phyloP scores from a whole-genome alignment of 1,284 basidiomycete genomes.

The Sutorius eximius region DNA sequence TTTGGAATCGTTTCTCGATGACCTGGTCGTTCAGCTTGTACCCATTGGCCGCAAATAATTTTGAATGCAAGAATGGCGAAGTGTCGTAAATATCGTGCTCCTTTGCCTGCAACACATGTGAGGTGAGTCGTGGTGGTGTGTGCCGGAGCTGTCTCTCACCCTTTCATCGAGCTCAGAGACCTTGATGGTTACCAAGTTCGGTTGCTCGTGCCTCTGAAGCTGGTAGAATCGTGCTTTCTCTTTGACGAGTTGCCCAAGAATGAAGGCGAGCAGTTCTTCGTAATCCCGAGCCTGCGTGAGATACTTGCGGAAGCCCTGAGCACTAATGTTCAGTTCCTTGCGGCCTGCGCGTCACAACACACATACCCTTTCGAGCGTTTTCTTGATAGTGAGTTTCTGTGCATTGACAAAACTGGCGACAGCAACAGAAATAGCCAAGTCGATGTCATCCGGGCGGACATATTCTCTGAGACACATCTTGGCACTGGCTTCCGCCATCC shows the following conservation, averaged over 20 bases:
- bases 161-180: slow-evolving; percentile 79
- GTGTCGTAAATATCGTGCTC: slow-evolving; percentile 95
- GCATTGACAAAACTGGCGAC: slow-evolving; percentile 94
- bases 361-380: slow-evolving; percentile 90
- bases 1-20: slow-evolving; percentile 71
- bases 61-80: slow-evolving; percentile 80
- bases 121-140: slow-evolving; percentile 17
- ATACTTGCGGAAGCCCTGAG: slow-evolving; percentile 94
- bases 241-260: slow-evolving; percentile 93
- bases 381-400: slow-evolving; percentile 99
- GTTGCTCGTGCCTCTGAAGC: slow-evolving; percentile 73
- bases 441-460: slow-evolving; percentile 94
- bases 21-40: slow-evolving; percentile 69
- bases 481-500: slow-evolving; percentile 97
- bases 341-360: not conserved
- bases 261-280: slow-evolving; percentile 92
- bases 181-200: slow-evolving; percentile 73
- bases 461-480: slow-evolving; percentile 98
- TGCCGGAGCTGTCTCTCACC: slow-evolving; percentile 45
- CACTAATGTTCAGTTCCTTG: slow-evolving; percentile 18
- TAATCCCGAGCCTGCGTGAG: slow-evolving; percentile 92
- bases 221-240: slow-evolving; percentile 88
- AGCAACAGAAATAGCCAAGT: slow-evolving; percentile 94
- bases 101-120: slow-evolving; percentile 63
- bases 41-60: slow-evolving; percentile 88